Evolutionary conservation across 2,329 filamentous ascomycete genomes (phyloP).

Genomic region (Blastomyces percursus): DNA sequence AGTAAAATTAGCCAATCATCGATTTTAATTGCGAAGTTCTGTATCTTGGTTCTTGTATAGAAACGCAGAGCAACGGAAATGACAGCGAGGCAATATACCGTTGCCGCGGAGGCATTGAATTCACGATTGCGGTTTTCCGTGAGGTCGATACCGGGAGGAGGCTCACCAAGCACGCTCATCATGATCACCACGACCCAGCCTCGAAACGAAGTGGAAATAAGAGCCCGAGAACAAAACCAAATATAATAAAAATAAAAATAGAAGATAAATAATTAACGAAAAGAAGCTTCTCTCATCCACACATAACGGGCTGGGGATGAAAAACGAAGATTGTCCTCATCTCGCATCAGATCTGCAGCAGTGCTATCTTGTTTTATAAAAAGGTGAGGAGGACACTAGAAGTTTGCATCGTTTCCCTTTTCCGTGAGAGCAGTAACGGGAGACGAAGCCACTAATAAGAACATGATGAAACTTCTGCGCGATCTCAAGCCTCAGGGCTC

Average conservation of each 20-base stretch:
- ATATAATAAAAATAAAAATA: background rate
- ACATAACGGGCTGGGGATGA: background rate
- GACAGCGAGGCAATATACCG: slow-evolving; percentile 10
- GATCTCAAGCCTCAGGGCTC: background rate
- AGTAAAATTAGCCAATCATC: slow-evolving; percentile 14
- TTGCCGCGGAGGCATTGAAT: slow-evolving; percentile 5
- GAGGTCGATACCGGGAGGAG: slow-evolving; percentile 10
- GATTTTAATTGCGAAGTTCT: slow-evolving; percentile 3
- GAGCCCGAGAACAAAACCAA: background rate
- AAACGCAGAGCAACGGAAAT: slow-evolving; percentile 12
- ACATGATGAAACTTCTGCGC: background rate
- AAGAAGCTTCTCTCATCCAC: background rate
- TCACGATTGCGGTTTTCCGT: slow-evolving; percentile 8
- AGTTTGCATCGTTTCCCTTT: background rate
- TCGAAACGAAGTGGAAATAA: background rate
- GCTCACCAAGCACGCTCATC: background rate
- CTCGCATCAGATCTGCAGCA: background rate
- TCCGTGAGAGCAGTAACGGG: background rate
- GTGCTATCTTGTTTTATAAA: background rate
- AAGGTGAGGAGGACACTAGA: background rate
- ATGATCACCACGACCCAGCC: background rate
- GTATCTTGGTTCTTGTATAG: slow-evolving; percentile 6
- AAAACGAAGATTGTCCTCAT: background rate
- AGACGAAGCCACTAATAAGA: background rate
- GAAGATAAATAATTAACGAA: background rate